Base-by-base conservation (phyloP, 176 grass and related monocot species). In the Oryza nivara region DNA sequence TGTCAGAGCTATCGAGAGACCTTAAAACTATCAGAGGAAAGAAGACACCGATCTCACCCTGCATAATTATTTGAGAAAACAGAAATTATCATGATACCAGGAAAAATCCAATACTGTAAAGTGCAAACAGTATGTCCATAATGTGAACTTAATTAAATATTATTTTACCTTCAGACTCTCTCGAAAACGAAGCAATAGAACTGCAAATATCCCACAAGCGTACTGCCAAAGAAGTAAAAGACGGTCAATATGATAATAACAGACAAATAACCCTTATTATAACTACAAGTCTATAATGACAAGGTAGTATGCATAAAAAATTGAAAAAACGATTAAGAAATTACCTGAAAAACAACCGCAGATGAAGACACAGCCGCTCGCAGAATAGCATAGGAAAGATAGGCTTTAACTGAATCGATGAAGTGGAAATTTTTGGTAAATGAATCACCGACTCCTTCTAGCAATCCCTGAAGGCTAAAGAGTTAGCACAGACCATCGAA, bases 361-460 rank as follows among this genome's bases (percentile, higher is more conserved):
- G 93, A 92, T 69, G 96, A 92, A 88, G 97, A 91, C 80, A 99
- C 92, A 65, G 93, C 92, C 68, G 93, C 93, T 54, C 93, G 82
- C 70, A 99, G 86, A 84, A 99, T 88, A 82, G 97, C 92, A 14
- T 99, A 99, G 69, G 93, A 96, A 89, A 99, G 93, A 90, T 99
- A 99, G 81, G 97, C 93, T 89, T 99, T 96, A 80, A 99, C 93
- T 34, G 97, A 99, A 84, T 99, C 97, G 14, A 99, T 99, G 82
- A 99, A 99, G 86, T 99, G 97, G 86, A 99, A 99, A 85, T 96
- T 99, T 87, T 92, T 99, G 69, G 97, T 95, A 72, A 99, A 99
- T 3, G 77, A 86, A 69, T 92, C 82, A 22, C 93, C 94, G 74
- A 99, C 97, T 91, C 93, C 92, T 84, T 99, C 97, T 81, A 99